phyloP scores from a whole-genome alignment of 2,329 filamentous ascomycete genomes.

The Ophiocordyceps camponoti-leonardi region DNA sequence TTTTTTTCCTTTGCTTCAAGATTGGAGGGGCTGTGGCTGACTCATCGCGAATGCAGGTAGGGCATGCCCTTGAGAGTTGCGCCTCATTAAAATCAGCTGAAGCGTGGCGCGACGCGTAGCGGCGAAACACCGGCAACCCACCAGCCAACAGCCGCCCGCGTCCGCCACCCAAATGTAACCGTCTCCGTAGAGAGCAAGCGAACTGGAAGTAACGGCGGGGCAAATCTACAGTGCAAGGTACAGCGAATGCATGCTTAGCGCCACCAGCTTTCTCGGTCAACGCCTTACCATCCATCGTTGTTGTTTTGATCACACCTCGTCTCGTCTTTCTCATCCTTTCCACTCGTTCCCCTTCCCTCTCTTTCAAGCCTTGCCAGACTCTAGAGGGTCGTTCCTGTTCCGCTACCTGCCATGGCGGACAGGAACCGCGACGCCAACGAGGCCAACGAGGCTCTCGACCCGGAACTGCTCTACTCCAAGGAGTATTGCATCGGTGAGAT shows the following conservation, averaged over 20 bases:
- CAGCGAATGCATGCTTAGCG: too few relatives aligned
- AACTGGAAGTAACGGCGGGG: too few relatives aligned
- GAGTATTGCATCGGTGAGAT: slow-evolving; percentile 67
- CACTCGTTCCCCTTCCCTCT: not conserved
- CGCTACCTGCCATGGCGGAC: slow-evolving; percentile 24
- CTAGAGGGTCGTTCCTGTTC: not conserved
- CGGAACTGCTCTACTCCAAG: slow-evolving; percentile 84
- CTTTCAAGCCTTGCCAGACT: not conserved
- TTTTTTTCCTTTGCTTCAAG: not conserved
- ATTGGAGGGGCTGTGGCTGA: not conserved
- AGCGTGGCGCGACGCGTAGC: not conserved
- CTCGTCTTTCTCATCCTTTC: not conserved
- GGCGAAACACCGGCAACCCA: not conserved
- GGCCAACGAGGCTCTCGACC: slow-evolving; percentile 46
- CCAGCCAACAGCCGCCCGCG: not conserved
- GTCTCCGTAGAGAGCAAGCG: not conserved
- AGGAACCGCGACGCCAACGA: slow-evolving; percentile 28
- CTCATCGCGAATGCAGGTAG: not conserved
- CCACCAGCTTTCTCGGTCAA: too few relatives aligned
- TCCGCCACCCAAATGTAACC: too few relatives aligned
- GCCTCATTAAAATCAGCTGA: not conserved
- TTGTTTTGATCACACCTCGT: too few relatives aligned
- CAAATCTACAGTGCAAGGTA: too few relatives aligned
- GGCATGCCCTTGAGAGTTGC: not conserved
- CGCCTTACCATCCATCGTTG: too few relatives aligned